Percentiles rank a stretch among this genome's conserved stretches.
phyloP scores from a whole-genome alignment of 768 basidiomycete species.

The Asterophora lycoperdoides region DNA sequence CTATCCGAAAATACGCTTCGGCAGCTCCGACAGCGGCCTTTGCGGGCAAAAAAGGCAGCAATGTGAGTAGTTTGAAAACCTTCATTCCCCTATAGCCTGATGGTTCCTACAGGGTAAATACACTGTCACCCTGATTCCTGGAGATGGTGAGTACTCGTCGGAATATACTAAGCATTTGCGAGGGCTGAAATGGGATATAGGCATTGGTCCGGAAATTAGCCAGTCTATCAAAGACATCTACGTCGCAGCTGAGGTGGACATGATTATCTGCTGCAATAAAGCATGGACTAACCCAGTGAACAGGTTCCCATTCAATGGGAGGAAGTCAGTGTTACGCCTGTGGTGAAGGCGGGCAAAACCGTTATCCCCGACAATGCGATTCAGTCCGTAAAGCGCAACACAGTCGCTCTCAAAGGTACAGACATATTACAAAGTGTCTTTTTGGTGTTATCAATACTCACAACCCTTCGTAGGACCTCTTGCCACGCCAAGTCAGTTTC shows the following conservation, averaged over 20 bases:
- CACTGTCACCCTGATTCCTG: constrained; percentile 92
- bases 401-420: constrained; percentile 97
- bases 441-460: neutral
- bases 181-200: constrained; percentile 36
- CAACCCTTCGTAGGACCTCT: constrained; percentile 62
- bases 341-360: constrained; percentile 92
- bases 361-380: constrained; percentile 94
- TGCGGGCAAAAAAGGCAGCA: constrained; percentile 82
- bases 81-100: neutral
- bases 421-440: constrained; percentile 42
- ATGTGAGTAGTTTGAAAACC: constrained; percentile 49
- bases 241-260: constrained; percentile 70
- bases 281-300: neutral
- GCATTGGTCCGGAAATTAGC: constrained; percentile 98
- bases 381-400: constrained; percentile 90
- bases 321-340: constrained; percentile 94
- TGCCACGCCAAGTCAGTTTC: constrained; percentile 89
- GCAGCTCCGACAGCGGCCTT: constrained; percentile 85
- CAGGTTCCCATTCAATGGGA: constrained; percentile 99
- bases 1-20: constrained; percentile 56
- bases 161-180: constrained; percentile 1
- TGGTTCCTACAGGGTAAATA: constrained; percentile 78
- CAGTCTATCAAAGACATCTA: constrained; percentile 95
- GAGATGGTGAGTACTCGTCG: constrained; percentile 66
- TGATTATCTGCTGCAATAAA: neutral